These are phyloP conservation scores for Trametes cinnabarina DNA, from an alignment of 768 basidiomycete species.

Conservation along the genomic window DNA sequence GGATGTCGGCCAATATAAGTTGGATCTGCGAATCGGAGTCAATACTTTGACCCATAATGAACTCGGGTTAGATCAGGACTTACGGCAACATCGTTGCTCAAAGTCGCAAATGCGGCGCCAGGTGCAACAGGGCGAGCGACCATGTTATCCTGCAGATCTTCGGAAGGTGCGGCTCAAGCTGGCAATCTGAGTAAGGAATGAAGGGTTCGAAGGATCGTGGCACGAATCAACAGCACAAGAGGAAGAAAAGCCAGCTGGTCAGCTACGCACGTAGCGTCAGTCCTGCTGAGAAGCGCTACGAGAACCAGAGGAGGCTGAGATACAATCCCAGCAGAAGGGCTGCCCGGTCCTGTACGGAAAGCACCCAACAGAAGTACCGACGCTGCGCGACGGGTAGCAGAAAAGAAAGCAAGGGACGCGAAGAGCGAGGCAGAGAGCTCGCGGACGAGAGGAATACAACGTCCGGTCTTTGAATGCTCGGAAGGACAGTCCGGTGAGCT, in stretches of 20 bases:
- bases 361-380: constrained; percentile 20
- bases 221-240: constrained; percentile 4
- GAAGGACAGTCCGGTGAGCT: background rate
- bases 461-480: constrained; percentile 8
- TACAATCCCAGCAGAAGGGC: constrained; percentile 22
- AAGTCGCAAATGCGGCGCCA: constrained; percentile 33
- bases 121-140: constrained; percentile 24
- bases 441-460: background rate
- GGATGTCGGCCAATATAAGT: constrained; percentile 59
- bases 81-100: constrained; percentile 46
- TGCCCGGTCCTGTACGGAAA: constrained; percentile 20
- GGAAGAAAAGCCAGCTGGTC: constrained; percentile 21
- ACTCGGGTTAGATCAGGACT: constrained; percentile 30
- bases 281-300: constrained; percentile 27
- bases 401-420: background rate
- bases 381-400: constrained; percentile 19
- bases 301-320: constrained; percentile 23
- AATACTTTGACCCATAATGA: too few species aligned
- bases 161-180: background rate
- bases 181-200: constrained; percentile 4
- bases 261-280: constrained; percentile 25
- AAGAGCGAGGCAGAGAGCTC: constrained; percentile 14
- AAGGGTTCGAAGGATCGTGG: constrained; percentile 5
- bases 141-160: background rate
- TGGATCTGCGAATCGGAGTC: constrained; percentile 41